Percentiles rank a stretch among this genome's conserved stretches.
phyloP scores from a whole-genome alignment of 768 basidiomycete species.

The Leccinum subgranulosum region DNA sequence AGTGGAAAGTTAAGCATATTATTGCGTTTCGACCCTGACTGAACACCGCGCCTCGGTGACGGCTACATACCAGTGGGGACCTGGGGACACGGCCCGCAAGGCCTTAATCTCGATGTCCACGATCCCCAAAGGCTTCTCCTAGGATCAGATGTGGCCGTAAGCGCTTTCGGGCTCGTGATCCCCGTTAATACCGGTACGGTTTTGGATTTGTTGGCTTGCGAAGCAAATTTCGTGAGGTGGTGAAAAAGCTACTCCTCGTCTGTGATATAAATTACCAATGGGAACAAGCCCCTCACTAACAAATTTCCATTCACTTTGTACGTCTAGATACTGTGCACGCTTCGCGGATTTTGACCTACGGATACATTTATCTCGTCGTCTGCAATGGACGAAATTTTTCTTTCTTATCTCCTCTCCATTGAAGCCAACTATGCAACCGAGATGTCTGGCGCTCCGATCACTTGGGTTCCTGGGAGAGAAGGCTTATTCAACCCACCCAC shows the following conservation, averaged over 20 bases:
- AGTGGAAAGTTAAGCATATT: not conserved
- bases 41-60: not conserved
- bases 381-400: not conserved
- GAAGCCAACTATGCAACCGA: not conserved
- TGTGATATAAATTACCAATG: not conserved
- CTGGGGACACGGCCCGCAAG: not conserved
- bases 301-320: not conserved
- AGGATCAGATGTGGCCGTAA: not conserved
- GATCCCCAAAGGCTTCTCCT: not conserved
- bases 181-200: not conserved
- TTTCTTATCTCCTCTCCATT: not conserved
- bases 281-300: not conserved
- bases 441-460: not conserved
- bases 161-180: not conserved
- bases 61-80: not conserved
- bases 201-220: not conserved
- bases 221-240: not conserved
- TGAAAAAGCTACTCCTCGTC: not conserved
- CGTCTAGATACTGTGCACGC: not conserved
- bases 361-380: not conserved
- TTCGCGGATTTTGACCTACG: not conserved
- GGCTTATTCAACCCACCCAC: not conserved
- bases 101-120: constrained; percentile 3
- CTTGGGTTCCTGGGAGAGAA: not conserved
- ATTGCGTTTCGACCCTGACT: not conserved